These are phyloP conservation scores for Lichtheimia ramosa DNA, from an alignment of 371 early-diverging fungal genomes.

Conservation along the genomic window DNA sequence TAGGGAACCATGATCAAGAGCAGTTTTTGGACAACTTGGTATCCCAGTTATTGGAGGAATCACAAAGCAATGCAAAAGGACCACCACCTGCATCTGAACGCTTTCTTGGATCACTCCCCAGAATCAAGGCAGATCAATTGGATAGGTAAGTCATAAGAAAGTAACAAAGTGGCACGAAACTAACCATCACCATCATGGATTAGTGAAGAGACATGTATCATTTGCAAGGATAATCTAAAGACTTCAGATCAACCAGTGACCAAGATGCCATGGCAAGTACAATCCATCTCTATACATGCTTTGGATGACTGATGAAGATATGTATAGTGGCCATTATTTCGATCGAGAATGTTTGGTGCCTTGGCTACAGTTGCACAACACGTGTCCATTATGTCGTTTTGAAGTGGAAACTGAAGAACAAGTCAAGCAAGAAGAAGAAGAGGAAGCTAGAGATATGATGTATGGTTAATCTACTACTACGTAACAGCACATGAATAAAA, in stretches of 20 bases:
- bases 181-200: not conserved
- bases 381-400: constrained; percentile 63
- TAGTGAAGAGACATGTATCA: constrained; percentile 52
- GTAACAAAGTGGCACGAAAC: not conserved
- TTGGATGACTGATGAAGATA: not conserved
- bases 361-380: constrained; percentile 60
- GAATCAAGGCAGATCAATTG: constrained; percentile 14
- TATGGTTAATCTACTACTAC: constrained; percentile 26
- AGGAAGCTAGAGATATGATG: constrained; percentile 46
- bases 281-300: not conserved
- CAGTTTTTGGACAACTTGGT: constrained; percentile 49
- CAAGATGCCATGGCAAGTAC: constrained; percentile 51
- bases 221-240: constrained; percentile 47
- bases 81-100: constrained; percentile 54
- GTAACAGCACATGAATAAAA: not conserved
- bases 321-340: constrained; percentile 53
- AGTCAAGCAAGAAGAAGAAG: constrained; percentile 49
- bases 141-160: constrained; percentile 26
- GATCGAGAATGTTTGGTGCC: constrained; percentile 59
- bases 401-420: constrained; percentile 50
- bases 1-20: constrained; percentile 43
- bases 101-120: constrained; percentile 37
- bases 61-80: constrained; percentile 45
- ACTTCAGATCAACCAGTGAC: constrained; percentile 30
- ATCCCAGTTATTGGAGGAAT: constrained; percentile 49